A percentile compares a stretch with the other conserved stretches of the same genome.
Evolutionary conservation across 371 early-diverging fungal species (phyloP).

Genomic region (Saksenaea oblongispora): DNA sequence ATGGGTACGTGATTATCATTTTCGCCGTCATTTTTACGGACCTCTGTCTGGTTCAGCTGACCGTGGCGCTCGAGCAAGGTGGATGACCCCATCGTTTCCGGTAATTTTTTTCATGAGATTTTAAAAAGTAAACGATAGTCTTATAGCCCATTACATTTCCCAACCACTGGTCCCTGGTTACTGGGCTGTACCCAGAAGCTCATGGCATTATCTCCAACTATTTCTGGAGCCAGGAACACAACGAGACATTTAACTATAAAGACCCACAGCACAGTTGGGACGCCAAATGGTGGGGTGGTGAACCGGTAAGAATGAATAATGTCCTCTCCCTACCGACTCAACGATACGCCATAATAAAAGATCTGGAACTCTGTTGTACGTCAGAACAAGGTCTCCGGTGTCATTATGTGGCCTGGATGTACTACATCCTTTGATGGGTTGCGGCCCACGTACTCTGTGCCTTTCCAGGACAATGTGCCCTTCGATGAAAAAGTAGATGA

Average conservation of each 20-base stretch:
- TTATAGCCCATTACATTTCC: slow-evolving; percentile 84
- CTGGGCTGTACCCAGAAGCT: slow-evolving; percentile 88
- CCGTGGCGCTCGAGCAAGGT: slow-evolving; percentile 57
- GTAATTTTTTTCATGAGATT: slow-evolving; percentile 26
- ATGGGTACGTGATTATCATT: slow-evolving; percentile 47
- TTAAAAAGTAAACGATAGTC: neutral
- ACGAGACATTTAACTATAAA: slow-evolving; percentile 83
- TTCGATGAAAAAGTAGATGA: slow-evolving; percentile 63
- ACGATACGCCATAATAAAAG: too few species aligned
- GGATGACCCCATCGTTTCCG: slow-evolving; percentile 80
- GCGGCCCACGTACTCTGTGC: slow-evolving; percentile 68
- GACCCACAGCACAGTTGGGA: slow-evolving; percentile 62
- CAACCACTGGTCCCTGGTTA: slow-evolving; percentile 92
- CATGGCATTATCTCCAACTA: slow-evolving; percentile 93
- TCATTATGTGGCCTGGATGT: slow-evolving; percentile 93
- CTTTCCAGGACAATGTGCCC: slow-evolving; percentile 52
- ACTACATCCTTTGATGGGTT: slow-evolving; percentile 47
- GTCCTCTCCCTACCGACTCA: too few species aligned
- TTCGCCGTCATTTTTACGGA: too few species aligned
- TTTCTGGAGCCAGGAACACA: slow-evolving; percentile 77
- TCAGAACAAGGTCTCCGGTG: slow-evolving; percentile 67
- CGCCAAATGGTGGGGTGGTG: slow-evolving; percentile 89
- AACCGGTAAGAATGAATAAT: slow-evolving; percentile 65
- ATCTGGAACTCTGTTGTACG: slow-evolving; percentile 90
- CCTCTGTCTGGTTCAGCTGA: slow-evolving; percentile 39